A percentile compares a stretch with the other conserved stretches of the same genome.
Conservation (phyloP, 192 early-diverging fungal species). For the Mortierella alpina region DNA sequence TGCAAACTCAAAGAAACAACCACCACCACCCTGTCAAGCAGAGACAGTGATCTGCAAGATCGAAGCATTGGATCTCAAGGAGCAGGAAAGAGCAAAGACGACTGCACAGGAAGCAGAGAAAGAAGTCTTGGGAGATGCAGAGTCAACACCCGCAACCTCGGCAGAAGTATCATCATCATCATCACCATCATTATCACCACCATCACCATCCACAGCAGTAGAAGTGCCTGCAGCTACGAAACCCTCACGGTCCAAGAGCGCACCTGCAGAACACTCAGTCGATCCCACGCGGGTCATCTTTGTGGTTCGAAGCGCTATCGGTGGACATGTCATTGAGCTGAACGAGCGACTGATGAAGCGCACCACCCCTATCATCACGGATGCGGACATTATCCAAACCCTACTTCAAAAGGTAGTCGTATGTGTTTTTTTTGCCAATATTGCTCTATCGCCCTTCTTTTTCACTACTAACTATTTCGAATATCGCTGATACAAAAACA, state of each 20-base stretch:
- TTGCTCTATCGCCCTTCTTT: neutral
- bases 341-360: constrained; percentile 29
- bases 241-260: neutral
- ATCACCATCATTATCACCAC: neutral
- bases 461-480: neutral
- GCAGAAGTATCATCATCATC: neutral
- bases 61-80: constrained; percentile 29
- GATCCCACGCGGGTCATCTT: constrained; percentile 41
- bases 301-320: constrained; percentile 31
- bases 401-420: constrained; percentile 37
- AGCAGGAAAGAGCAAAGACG: neutral
- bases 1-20: constrained; percentile 41
- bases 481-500: neutral
- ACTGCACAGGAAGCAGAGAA: neutral
- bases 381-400: constrained; percentile 23
- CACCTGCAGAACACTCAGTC: constrained; percentile 23
- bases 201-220: neutral
- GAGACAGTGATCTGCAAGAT: constrained; percentile 50
- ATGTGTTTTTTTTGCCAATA: neutral
- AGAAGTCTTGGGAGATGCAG: neutral
- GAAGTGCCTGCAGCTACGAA: neutral
- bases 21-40: constrained; percentile 30
- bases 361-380: constrained; percentile 11
- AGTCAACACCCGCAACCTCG: neutral
- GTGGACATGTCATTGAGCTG: constrained; percentile 43